These are phyloP conservation scores for Penicillium brevicompactum DNA, from an alignment of 2,329 filamentous ascomycete genomes.

Conservation along the genomic window DNA sequence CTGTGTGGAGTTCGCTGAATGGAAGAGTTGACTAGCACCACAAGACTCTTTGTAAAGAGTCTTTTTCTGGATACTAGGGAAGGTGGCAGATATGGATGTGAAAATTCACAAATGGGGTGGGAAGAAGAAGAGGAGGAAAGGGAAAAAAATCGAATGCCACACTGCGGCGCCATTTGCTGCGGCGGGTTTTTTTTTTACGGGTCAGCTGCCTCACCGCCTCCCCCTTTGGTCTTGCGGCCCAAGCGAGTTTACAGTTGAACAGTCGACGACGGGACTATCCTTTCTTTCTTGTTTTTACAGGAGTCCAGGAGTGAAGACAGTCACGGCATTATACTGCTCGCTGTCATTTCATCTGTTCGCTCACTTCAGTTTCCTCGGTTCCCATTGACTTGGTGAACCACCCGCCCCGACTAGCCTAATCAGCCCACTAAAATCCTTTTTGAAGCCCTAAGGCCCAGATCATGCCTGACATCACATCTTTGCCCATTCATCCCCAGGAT, in stretches of 20 bases:
- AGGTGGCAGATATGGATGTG: conserved; percentile 19
- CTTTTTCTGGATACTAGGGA: conserved; percentile 32
- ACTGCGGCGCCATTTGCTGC: conserved; percentile 24
- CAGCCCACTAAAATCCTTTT: conserved; percentile 15
- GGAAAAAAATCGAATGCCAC: conserved; percentile 26
- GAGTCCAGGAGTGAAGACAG: conserved; percentile 6
- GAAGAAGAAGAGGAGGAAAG: conserved; percentile 24
- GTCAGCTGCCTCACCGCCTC: conserved; percentile 22
- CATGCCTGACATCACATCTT: conserved; percentile 39
- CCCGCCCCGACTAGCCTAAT: conserved; percentile 8
- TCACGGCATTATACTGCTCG: background rate
- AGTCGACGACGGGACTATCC: background rate
- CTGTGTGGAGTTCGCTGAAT: conserved; percentile 31
- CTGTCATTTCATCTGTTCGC: conserved; percentile 12
- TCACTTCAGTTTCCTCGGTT: conserved; percentile 17
- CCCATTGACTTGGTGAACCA: conserved; percentile 15
- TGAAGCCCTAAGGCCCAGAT: conserved; percentile 25
- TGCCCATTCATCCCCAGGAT: conserved; percentile 25
- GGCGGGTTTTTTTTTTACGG: conserved; percentile 24
- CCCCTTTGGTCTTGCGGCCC: conserved; percentile 7
- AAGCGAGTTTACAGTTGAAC: conserved; percentile 20
- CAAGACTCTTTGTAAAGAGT: conserved; percentile 38
- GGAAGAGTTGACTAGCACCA: conserved; percentile 32
- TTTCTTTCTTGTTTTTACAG: background rate
- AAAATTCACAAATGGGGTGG: conserved; percentile 26